Evolutionary conservation across 306 rosid species (phyloP).

Genomic region (Crataegus laevigata): DNA sequence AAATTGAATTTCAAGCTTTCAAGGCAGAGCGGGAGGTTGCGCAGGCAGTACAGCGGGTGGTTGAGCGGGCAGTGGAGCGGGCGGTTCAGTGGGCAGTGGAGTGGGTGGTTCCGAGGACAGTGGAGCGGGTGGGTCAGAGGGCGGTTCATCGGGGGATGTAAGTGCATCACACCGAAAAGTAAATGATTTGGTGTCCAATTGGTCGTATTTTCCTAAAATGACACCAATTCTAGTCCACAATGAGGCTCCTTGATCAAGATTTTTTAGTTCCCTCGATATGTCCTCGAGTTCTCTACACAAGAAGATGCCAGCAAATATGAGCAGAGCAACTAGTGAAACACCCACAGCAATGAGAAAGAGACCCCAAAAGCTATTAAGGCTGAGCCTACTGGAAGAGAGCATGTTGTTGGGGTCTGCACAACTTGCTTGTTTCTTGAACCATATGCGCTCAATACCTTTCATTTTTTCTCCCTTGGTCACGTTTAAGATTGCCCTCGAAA

Average conservation of each 20-base stretch:
- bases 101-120: no score
- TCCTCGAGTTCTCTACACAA: not conserved
- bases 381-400: conserved; percentile 12
- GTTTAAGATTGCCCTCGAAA: conserved; percentile 12
- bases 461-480: conserved; percentile 11
- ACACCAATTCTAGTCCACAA: conserved; percentile 18
- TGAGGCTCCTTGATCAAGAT: not conserved
- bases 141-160: no score
- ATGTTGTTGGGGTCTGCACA: not conserved
- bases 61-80: no score
- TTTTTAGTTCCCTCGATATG: no score
- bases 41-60: no score
- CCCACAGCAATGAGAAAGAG: conserved; percentile 20
- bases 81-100: no score
- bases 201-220: no score
- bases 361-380: conserved; percentile 17
- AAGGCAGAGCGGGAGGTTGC: no score
- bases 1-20: no score
- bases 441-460: not conserved
- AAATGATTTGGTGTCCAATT: no score
- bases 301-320: not conserved
- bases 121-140: no score
- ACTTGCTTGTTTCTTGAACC: not conserved
- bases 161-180: no score
- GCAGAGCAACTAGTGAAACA: not conserved